Conservation (phyloP, 805 yeast genomes). For the Sugiyamaella americana region DNA sequence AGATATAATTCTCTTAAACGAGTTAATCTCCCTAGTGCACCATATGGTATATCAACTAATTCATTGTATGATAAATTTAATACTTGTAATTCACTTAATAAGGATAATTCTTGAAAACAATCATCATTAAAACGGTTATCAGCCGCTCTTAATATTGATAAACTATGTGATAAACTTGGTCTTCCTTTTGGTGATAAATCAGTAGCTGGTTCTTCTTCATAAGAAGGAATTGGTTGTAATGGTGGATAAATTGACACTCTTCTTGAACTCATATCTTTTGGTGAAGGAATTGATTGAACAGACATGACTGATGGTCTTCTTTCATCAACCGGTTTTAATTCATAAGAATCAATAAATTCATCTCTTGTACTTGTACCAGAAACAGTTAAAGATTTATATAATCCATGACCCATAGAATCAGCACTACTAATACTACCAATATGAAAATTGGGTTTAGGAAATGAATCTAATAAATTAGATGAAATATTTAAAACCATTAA, state of each 20-base stretch:
- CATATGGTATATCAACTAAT: slow-evolving; percentile 70
- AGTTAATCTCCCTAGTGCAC: slow-evolving; percentile 54
- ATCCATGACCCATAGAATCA: slow-evolving; percentile 6
- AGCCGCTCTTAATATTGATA: slow-evolving; percentile 57
- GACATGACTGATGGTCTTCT: slow-evolving; percentile 16
- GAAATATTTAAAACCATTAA: slow-evolving; percentile 61
- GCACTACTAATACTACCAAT: slow-evolving; percentile 21
- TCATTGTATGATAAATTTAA: slow-evolving; percentile 82
- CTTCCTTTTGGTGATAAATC: slow-evolving; percentile 13
- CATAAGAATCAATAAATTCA: slow-evolving; percentile 2
- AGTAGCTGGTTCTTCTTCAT: not conserved
- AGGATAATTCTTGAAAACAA: slow-evolving; percentile 60
- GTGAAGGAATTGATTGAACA: slow-evolving; percentile 14
- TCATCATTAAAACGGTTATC: slow-evolving; percentile 82
- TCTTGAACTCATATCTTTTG: slow-evolving; percentile 15
- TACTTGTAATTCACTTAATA: slow-evolving; percentile 49
- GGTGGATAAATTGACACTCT: slow-evolving; percentile 16
- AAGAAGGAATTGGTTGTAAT: slow-evolving; percentile 5
- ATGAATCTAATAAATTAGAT: slow-evolving; percentile 58
- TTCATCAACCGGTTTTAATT: slow-evolving; percentile 2
- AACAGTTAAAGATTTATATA: slow-evolving; percentile 1
- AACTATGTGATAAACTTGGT: slow-evolving; percentile 39
- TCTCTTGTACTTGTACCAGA: not conserved
- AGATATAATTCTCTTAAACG: slow-evolving; percentile 60
- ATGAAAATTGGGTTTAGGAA: slow-evolving; percentile 40